Conservation (phyloP, 2,329 filamentous ascomycete species). For the Salinomyces thailandicus region DNA sequence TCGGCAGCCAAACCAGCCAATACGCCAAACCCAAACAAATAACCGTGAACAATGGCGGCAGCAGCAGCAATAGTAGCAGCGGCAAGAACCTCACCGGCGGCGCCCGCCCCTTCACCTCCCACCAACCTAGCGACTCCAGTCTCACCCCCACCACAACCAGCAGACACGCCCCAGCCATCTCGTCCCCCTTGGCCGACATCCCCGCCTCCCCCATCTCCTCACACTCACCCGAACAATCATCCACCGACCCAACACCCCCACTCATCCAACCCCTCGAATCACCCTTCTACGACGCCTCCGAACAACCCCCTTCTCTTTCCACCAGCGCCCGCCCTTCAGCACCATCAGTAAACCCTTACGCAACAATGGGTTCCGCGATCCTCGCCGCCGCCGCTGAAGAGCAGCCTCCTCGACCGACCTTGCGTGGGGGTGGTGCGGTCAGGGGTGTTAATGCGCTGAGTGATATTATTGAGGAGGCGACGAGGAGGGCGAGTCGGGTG, state of each 20-base stretch:
- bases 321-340: too few relatives aligned
- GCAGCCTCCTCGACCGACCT: constrained; percentile 8
- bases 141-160: constrained; percentile 9
- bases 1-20: constrained; percentile 28
- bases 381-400: too few relatives aligned
- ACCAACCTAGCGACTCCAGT: constrained; percentile 16
- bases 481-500: constrained; percentile 28
- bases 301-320: constrained; percentile 21
- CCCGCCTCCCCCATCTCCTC: constrained; percentile 3
- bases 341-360: constrained; percentile 28
- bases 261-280: constrained; percentile 19
- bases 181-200: constrained; percentile 22
- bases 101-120: constrained; percentile 15
- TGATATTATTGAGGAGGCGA: constrained; percentile 38
- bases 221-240: background rate
- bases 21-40: constrained; percentile 37
- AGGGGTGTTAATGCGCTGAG: constrained; percentile 19
- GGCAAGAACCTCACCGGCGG: background rate
- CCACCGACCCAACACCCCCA: constrained; percentile 4
- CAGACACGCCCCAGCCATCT: constrained; percentile 18
- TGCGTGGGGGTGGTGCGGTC: constrained; percentile 12
- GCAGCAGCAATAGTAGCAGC: too few relatives aligned
- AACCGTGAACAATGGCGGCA: constrained; percentile 30
- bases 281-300: constrained; percentile 27
- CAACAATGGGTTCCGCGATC: constrained; percentile 26